A percentile compares a stretch with the other conserved stretches of the same genome.
These are phyloP conservation scores for Candida maltosa DNA, from an alignment of 805 yeast species.

Conservation along the genomic window DNA sequence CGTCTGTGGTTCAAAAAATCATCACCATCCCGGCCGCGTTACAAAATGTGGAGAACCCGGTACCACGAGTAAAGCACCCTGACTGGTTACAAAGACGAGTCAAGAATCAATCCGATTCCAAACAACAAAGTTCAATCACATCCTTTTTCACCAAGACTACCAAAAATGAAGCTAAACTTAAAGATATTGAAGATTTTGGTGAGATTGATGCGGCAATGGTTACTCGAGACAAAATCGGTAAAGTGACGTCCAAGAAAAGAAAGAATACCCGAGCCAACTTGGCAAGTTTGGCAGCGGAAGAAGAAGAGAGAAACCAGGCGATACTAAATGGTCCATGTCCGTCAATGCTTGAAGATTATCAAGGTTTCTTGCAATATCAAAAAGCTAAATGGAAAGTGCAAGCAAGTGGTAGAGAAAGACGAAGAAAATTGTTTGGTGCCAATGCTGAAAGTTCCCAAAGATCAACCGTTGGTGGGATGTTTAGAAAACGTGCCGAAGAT, in stretches of 20 bases:
- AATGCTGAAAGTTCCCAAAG: conserved; percentile 50
- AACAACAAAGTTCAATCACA: conserved; percentile 66
- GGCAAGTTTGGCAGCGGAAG: conserved; percentile 36
- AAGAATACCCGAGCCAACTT: conserved; percentile 18
- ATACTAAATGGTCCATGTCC: conserved; percentile 57
- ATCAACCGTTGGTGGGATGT: conserved; percentile 62
- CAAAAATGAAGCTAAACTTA: conserved; percentile 39
- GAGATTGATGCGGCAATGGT: conserved; percentile 19
- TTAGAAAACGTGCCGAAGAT: conserved; percentile 74
- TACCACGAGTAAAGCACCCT: conserved; percentile 91
- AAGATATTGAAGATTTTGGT: conserved; percentile 78
- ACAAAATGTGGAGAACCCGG: conserved; percentile 85
- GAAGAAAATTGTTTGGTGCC: conserved; percentile 77
- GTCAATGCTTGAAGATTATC: conserved; percentile 62
- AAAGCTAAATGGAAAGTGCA: conserved; percentile 87
- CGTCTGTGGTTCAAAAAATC: conserved; percentile 90
- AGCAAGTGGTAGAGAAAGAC: conserved; percentile 64
- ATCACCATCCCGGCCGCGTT: conserved; percentile 97
- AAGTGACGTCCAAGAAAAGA: conserved; percentile 48
- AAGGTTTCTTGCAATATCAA: conserved; percentile 66
- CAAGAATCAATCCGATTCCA: conserved; percentile 55
- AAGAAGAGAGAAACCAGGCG: conserved; percentile 48
- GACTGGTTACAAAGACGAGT: conserved; percentile 81
- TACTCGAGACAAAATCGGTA: conserved; percentile 39
- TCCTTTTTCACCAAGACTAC: conserved; percentile 51